phyloP scores from a whole-genome alignment of 1,284 basidiomycete species.

The Ustilago vetiveriae region DNA sequence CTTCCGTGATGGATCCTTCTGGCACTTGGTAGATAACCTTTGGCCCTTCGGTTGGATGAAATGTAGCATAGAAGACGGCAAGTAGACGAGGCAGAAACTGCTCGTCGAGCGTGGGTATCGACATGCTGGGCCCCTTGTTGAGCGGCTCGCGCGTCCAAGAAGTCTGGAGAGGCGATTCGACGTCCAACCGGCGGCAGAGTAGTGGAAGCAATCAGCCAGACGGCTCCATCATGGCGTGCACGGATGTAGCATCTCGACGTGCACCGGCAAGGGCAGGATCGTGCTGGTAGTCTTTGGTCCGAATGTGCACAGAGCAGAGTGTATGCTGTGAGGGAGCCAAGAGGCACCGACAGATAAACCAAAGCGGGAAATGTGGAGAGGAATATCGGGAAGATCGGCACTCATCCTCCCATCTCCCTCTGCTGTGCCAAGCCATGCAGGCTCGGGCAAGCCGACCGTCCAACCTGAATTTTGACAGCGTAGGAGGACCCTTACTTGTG shows the following conservation, averaged over 20 bases:
- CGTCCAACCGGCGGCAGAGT: background rate
- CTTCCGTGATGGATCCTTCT: slow-evolving; percentile 71
- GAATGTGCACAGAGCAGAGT: no score
- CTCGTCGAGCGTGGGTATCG: slow-evolving; percentile 50
- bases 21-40: slow-evolving; percentile 89
- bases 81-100: slow-evolving; percentile 73
- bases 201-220: background rate
- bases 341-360: background rate
- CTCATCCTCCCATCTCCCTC: slow-evolving; percentile 2
- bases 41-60: slow-evolving; percentile 82
- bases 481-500: no score
- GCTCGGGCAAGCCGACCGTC: no score
- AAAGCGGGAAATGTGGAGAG: background rate
- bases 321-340: background rate
- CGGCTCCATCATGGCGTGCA: background rate
- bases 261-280: no score
- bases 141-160: no score
- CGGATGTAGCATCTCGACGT: background rate
- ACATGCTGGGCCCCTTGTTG: slow-evolving; percentile 13
- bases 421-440: no score
- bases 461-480: background rate
- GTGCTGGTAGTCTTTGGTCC: no score
- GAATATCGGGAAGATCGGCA: background rate
- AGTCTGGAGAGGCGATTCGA: background rate
- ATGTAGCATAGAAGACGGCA: slow-evolving; percentile 86